Evolutionary conservation across 306 rosid species (phyloP).

Genomic region (Styphnolobium japonicum): DNA sequence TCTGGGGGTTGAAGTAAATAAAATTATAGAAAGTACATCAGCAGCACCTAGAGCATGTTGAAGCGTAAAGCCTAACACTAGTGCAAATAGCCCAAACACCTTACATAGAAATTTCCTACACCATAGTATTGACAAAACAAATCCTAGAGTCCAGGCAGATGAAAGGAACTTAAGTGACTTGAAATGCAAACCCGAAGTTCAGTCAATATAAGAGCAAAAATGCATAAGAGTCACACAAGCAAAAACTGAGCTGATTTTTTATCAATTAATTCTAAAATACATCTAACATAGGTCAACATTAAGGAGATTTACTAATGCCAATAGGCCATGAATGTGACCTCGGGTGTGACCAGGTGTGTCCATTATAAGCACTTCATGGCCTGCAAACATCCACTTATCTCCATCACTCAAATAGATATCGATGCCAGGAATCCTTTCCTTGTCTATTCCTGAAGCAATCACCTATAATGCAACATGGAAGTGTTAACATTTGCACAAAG

Average conservation of each 20-base stretch:
- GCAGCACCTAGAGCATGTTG: not conserved
- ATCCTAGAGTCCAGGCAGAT: not conserved
- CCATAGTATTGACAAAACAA: slow-evolving; percentile 14
- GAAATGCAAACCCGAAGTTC: not conserved
- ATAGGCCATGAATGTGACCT: slow-evolving; percentile 50
- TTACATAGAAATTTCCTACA: not conserved
- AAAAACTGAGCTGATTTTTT: not conserved
- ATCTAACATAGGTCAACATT: not conserved
- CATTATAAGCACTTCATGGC: slow-evolving; percentile 88
- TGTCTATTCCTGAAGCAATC: slow-evolving; percentile 83
- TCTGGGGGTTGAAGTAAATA: not conserved
- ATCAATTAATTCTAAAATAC: not conserved
- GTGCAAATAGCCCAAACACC: not conserved
- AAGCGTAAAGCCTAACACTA: slow-evolving; percentile 10
- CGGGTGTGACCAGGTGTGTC: slow-evolving; percentile 95
- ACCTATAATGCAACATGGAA: slow-evolving; percentile 50
- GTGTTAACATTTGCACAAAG: slow-evolving; percentile 2
- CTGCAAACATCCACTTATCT: slow-evolving; percentile 99
- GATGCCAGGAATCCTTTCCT: slow-evolving; percentile 79
- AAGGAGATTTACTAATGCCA: slow-evolving; percentile 4
- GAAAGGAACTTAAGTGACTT: slow-evolving; percentile 11
- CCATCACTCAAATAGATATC: slow-evolving; percentile 88
- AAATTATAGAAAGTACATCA: not conserved
- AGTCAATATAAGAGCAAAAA: not conserved
- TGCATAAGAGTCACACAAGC: not conserved